Evolutionary conservation across 352 stramenopile genomes (phyloP).

Genomic region (Aphanomyces astaci): DNA sequence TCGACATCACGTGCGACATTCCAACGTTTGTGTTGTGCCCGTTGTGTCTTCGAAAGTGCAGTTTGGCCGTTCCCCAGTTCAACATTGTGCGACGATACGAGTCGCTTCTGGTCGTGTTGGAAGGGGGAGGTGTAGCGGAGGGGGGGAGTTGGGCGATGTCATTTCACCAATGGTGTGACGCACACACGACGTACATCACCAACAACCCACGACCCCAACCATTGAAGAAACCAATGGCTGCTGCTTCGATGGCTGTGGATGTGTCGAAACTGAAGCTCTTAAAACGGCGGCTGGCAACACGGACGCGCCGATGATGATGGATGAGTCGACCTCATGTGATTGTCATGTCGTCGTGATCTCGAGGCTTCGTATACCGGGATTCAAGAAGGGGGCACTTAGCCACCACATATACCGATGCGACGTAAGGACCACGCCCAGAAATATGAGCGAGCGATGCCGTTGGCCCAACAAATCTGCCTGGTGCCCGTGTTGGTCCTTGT

Average conservation of each 20-base stretch:
- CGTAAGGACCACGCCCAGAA: no score
- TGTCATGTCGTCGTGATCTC: no score
- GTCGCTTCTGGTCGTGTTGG: background rate
- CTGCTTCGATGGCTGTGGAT: no score
- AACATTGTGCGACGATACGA: slow-evolving; percentile 20
- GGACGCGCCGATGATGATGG: background rate
- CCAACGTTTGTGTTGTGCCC: background rate
- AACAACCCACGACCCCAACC: background rate
- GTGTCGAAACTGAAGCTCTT: background rate
- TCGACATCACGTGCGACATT: background rate
- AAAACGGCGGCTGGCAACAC: background rate
- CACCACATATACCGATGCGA: no score
- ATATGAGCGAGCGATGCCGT: no score
- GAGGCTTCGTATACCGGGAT: no score
- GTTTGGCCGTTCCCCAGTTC: slow-evolving; percentile 12
- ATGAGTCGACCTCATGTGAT: no score
- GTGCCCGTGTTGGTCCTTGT: no score
- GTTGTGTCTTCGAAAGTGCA: slow-evolving; percentile 14
- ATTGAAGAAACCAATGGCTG: background rate
- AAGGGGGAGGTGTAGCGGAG: no score
- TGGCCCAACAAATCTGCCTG: no score
- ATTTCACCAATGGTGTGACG: slow-evolving; percentile 9
- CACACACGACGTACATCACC: slow-evolving; percentile 9
- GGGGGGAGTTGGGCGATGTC: background rate
- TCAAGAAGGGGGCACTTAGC: no score